Conservation (phyloP, 2,329 filamentous ascomycete species). For the Exophiala sp. region DNA sequence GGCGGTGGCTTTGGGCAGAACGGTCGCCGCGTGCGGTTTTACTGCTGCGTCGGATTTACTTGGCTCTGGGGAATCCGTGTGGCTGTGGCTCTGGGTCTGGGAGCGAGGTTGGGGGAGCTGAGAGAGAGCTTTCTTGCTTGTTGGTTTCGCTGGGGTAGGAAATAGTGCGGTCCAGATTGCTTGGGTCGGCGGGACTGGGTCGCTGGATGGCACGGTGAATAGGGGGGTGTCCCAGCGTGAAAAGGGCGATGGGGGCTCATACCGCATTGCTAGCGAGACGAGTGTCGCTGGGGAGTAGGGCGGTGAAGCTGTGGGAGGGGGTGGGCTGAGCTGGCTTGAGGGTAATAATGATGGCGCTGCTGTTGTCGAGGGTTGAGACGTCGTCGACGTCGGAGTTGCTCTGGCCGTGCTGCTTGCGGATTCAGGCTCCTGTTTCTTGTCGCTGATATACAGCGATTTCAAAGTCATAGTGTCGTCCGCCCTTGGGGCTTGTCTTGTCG, state of each 20-base stretch:
- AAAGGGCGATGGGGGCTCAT: slow-evolving; percentile 62
- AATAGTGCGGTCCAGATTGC: slow-evolving; percentile 56
- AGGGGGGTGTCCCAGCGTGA: slow-evolving; percentile 61
- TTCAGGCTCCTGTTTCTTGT: too few relatives aligned
- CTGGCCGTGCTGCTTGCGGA: too few relatives aligned
- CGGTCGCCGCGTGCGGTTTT: slow-evolving; percentile 41
- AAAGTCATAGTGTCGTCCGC: slow-evolving; percentile 22
- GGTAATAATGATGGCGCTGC: not conserved
- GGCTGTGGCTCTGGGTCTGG: slow-evolving; percentile 26
- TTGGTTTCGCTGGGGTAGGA: slow-evolving; percentile 18
- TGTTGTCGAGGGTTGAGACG: not conserved
- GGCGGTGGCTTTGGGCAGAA: slow-evolving; percentile 37
- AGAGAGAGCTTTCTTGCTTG: slow-evolving; percentile 24
- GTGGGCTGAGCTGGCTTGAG: slow-evolving; percentile 6
- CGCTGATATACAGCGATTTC: slow-evolving; percentile 27
- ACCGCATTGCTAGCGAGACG: slow-evolving; percentile 59
- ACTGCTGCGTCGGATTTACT: slow-evolving; percentile 30
- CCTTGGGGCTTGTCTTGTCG: too few relatives aligned
- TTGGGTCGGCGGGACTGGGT: slow-evolving; percentile 50
- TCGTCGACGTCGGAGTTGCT: not conserved
- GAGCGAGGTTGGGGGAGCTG: slow-evolving; percentile 8
- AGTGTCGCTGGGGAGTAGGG: slow-evolving; percentile 52
- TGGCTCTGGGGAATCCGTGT: slow-evolving; percentile 12
- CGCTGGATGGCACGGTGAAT: slow-evolving; percentile 55
- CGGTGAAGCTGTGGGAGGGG: slow-evolving; percentile 31